Evolutionary conservation across 2,329 filamentous ascomycete genomes (phyloP).

Genomic region (Diplodia seriata): DNA sequence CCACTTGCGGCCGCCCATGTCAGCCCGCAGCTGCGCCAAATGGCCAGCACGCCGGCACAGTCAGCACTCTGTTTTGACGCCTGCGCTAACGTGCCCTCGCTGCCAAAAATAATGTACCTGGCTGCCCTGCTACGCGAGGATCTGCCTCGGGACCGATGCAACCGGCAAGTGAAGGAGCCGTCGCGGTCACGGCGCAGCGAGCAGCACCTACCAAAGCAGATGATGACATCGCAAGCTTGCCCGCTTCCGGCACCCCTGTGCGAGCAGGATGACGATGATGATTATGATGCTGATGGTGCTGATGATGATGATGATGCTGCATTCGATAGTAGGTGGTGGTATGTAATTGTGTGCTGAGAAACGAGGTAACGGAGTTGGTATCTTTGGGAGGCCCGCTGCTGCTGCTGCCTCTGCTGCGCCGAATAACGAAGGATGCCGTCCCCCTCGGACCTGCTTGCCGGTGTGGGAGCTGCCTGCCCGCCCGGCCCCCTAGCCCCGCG

Average conservation of each 20-base stretch:
- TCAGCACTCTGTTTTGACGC: conserved; percentile 33
- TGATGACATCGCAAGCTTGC: conserved; percentile 23
- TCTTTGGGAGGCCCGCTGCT: conserved; percentile 20
- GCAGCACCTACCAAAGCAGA: conserved; percentile 9
- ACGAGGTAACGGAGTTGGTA: conserved; percentile 27
- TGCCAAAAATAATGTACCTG: conserved; percentile 30
- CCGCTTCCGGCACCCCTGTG: conserved; percentile 15
- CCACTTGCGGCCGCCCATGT: conserved; percentile 20
- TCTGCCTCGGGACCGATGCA: conserved; percentile 20
- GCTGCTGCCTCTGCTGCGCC: conserved; percentile 4
- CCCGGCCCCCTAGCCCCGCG: neutral
- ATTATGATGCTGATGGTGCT: neutral
- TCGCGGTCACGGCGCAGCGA: neutral
- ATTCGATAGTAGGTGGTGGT: neutral
- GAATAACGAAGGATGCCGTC: conserved; percentile 19
- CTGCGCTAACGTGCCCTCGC: conserved; percentile 21
- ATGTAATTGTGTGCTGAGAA: neutral
- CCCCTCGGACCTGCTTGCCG: neutral
- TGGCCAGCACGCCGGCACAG: conserved; percentile 18
- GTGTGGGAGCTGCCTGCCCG: neutral
- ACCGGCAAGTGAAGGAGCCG: conserved; percentile 1
- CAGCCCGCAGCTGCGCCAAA: conserved; percentile 15
- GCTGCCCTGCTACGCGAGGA: conserved; percentile 9
- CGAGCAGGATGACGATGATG: conserved; percentile 3
- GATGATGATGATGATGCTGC: neutral